These are phyloP conservation scores for Cercospora canescens DNA, from an alignment of 2,329 filamentous ascomycete genomes.

Conservation along the genomic window DNA sequence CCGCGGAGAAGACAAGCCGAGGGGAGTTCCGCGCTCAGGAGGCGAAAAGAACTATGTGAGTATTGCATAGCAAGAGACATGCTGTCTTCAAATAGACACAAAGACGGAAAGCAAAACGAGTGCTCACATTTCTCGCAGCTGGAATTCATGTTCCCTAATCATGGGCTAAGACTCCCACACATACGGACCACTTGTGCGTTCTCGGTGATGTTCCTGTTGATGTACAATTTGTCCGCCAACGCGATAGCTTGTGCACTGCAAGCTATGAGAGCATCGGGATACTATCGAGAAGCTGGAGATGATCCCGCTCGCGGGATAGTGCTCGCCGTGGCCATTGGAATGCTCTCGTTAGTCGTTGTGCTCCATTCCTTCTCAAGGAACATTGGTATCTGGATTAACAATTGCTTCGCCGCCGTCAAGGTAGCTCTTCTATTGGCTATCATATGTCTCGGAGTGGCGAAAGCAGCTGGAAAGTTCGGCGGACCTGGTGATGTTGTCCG, in stretches of 20 bases:
- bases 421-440: constrained; percentile 51
- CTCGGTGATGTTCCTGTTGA: constrained; percentile 46
- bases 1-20: constrained; percentile 39
- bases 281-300: constrained; percentile 14
- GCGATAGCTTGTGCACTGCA: constrained; percentile 49
- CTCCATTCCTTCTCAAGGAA: constrained; percentile 51
- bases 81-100: not conserved
- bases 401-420: constrained; percentile 54
- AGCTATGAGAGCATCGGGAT: constrained; percentile 39
- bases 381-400: constrained; percentile 55
- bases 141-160: constrained; percentile 40
- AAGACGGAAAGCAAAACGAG: not conserved
- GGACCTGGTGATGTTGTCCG: constrained; percentile 20
- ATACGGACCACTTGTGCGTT: constrained; percentile 45
- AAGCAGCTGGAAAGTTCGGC: constrained; percentile 26
- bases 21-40: constrained; percentile 47
- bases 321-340: constrained; percentile 50
- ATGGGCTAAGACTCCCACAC: constrained; percentile 39
- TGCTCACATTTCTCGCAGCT: not conserved
- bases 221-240: constrained; percentile 54
- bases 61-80: constrained; percentile 27
- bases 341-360: constrained; percentile 47
- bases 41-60: constrained; percentile 53
- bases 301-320: constrained; percentile 36
- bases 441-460: constrained; percentile 40